These are phyloP conservation scores for Phoma herbarum DNA, from an alignment of 2,329 filamentous ascomycete species.

Conservation along the genomic window DNA sequence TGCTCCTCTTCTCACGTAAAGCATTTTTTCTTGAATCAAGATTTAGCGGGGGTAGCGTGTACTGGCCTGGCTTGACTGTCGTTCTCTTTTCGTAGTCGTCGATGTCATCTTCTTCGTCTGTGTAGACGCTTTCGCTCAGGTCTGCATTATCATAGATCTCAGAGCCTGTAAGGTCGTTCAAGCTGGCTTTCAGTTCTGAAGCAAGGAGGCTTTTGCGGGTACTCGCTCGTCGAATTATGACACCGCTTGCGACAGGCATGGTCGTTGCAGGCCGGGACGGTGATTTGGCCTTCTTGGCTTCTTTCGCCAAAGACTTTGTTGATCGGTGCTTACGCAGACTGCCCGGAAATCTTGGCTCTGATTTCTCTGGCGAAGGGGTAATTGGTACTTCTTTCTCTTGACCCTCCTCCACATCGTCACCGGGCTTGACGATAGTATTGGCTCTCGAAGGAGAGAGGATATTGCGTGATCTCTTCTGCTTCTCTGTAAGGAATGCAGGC, in stretches of 20 bases:
- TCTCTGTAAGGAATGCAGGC: conserved; percentile 29
- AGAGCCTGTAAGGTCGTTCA: conserved; percentile 37
- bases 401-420: conserved; percentile 29
- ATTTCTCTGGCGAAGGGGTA: conserved; percentile 21
- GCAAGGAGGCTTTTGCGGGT: conserved; percentile 33
- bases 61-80: conserved; percentile 35
- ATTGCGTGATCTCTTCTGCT: conserved; percentile 14
- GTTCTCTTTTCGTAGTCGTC: conserved; percentile 35
- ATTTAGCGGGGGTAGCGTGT: conserved; percentile 34
- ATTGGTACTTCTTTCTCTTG: conserved; percentile 26
- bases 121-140: conserved; percentile 44
- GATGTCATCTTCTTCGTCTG: conserved; percentile 40
- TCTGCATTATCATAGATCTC: conserved; percentile 44
- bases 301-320: conserved; percentile 24
- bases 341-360: conserved; percentile 27
- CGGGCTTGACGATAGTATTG: conserved; percentile 30
- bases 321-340: conserved; percentile 38
- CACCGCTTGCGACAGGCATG: conserved; percentile 15
- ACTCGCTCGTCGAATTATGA: conserved; percentile 26
- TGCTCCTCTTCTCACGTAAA: conserved; percentile 23
- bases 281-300: conserved; percentile 26
- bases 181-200: conserved; percentile 32
- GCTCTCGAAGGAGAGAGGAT: conserved; percentile 19
- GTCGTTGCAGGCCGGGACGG: conserved; percentile 29
- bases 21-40: conserved; percentile 26